Conservation (phyloP, 768 basidiomycete species). For the Hericium rajendrae region DNA sequence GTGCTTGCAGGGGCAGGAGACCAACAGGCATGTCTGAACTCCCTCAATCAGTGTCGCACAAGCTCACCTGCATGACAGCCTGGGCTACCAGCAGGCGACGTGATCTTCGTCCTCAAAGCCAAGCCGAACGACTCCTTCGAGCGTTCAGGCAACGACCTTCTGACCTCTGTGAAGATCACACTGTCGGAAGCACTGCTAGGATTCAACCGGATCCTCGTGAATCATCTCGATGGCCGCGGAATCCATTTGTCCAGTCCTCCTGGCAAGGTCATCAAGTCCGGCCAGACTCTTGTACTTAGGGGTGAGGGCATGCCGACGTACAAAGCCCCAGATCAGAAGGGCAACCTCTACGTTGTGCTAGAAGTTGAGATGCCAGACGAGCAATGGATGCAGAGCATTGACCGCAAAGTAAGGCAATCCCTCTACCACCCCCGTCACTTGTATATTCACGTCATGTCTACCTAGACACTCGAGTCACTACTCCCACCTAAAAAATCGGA, state of each 20-base stretch:
- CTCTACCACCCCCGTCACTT: background rate
- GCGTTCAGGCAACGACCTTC: slow-evolving; percentile 71
- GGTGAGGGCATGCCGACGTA: slow-evolving; percentile 88
- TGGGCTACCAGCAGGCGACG: slow-evolving; percentile 79
- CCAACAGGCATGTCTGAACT: slow-evolving; percentile 50
- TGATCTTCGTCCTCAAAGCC: slow-evolving; percentile 72
- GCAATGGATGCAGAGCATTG: slow-evolving; percentile 63
- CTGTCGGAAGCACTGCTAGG: slow-evolving; percentile 91
- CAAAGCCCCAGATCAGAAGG: slow-evolving; percentile 55
- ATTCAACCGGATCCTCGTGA: slow-evolving; percentile 85
- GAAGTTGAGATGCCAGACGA: slow-evolving; percentile 83
- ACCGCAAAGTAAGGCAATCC: slow-evolving; percentile 38
- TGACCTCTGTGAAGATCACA: slow-evolving; percentile 75
- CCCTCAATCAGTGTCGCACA: background rate
- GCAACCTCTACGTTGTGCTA: slow-evolving; percentile 75
- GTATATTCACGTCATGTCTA: slow-evolving; percentile 2
- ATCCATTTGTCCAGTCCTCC: slow-evolving; percentile 67
- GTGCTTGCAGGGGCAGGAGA: slow-evolving; percentile 90
- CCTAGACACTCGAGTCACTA: slow-evolving; percentile 51
- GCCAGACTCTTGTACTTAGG: slow-evolving; percentile 63
- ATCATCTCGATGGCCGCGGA: slow-evolving; percentile 91
- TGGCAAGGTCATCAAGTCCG: slow-evolving; percentile 66
- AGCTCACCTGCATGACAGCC: slow-evolving; percentile 39
- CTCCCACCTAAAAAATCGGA: slow-evolving; percentile 71
- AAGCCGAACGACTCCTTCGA: slow-evolving; percentile 72